Evolutionary conservation across 2,329 filamentous ascomycete species (phyloP), one percentile per base, ranked within the genome.

Genomic region (Sordariomycetes sp.): DNA sequence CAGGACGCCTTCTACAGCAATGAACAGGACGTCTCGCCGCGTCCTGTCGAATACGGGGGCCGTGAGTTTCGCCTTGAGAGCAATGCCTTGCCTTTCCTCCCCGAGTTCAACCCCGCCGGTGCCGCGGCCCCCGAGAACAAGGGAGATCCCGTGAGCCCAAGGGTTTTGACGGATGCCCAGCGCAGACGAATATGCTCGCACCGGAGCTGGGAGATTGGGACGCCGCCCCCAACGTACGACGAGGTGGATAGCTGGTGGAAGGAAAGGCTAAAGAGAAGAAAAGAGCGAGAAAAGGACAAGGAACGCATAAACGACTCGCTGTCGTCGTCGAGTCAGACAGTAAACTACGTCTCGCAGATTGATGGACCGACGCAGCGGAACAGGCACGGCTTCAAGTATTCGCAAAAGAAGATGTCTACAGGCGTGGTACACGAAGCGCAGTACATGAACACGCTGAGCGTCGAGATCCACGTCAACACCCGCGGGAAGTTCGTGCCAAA

Each of bases 361-460:
- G 89, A 95, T 55, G 90, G 87, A 0, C 84, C 90, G 0, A 96
- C 92, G 0, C 91, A 92, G 56, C 87, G 80, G 66, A 88, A 89
- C 64, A 85, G 82, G 60, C 78, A 92, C 66, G 89, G 87, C 0
- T 92, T 91, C 74, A 94, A 91, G 66, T 95, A 88, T 67, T 90
- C 87, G 0, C 90, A 91, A 62, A 88, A 85, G 65, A 78, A 80
- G 60, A 82, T 84, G 62, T 85, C 85, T 1, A 87, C 85, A 0
- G 90, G 84, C 62, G 84, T 95, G 20, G 82, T 89, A 64, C 88
- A 92, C 62, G 89, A 95, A 68, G 84, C 83, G 2, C 88, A 94
- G 63, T 95, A 96, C 68, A 97, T 99, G 94, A 96, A 89, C 63
- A 90, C 87, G 20, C 91, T 99, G 89, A 95, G 90, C 62, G 71